These are phyloP conservation scores for Pezicula rhizophila DNA, from an alignment of 2,329 filamentous ascomycete genomes.

Conservation along the genomic window DNA sequence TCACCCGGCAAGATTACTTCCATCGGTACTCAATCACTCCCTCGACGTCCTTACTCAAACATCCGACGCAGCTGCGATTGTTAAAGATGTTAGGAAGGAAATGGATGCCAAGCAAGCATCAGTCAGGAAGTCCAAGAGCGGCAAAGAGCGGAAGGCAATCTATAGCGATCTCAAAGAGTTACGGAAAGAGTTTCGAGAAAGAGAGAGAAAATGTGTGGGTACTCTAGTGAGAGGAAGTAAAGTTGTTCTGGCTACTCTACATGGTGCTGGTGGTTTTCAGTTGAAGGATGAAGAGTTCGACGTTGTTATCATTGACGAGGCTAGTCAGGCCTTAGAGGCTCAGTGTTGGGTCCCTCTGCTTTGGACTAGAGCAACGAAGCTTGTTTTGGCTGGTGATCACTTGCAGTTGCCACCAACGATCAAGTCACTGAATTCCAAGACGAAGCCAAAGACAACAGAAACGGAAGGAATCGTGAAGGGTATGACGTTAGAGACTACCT, in stretches of 20 bases:
- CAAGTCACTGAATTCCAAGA: slow-evolving; percentile 63
- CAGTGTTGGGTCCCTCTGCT: slow-evolving; percentile 94
- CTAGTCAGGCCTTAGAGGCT: slow-evolving; percentile 89
- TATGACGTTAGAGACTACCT: slow-evolving; percentile 73
- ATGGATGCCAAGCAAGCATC: slow-evolving; percentile 89
- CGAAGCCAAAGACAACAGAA: slow-evolving; percentile 25
- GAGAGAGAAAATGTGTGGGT: slow-evolving; percentile 75
- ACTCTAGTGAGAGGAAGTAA: slow-evolving; percentile 71
- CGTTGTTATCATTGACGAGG: slow-evolving; percentile 92
- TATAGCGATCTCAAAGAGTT: slow-evolving; percentile 82
- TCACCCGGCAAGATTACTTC: slow-evolving; percentile 84
- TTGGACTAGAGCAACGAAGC: slow-evolving; percentile 60
- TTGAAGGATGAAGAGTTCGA: slow-evolving; percentile 78
- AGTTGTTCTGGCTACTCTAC: slow-evolving; percentile 86
- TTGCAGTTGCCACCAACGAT: slow-evolving; percentile 91
- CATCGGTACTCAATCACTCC: slow-evolving; percentile 82
- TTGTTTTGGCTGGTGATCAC: slow-evolving; percentile 89
- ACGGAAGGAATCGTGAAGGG: slow-evolving; percentile 39
- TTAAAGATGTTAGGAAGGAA: slow-evolving; percentile 82
- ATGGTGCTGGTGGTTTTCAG: slow-evolving; percentile 84
- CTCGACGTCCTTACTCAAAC: slow-evolving; percentile 87
- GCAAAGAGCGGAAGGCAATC: slow-evolving; percentile 71
- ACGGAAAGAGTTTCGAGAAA: slow-evolving; percentile 79
- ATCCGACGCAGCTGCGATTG: slow-evolving; percentile 82
- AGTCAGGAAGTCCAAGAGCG: slow-evolving; percentile 79